phyloP scores from a whole-genome alignment of 179 eudicot genomes.

The Corrigiola litoralis region DNA sequence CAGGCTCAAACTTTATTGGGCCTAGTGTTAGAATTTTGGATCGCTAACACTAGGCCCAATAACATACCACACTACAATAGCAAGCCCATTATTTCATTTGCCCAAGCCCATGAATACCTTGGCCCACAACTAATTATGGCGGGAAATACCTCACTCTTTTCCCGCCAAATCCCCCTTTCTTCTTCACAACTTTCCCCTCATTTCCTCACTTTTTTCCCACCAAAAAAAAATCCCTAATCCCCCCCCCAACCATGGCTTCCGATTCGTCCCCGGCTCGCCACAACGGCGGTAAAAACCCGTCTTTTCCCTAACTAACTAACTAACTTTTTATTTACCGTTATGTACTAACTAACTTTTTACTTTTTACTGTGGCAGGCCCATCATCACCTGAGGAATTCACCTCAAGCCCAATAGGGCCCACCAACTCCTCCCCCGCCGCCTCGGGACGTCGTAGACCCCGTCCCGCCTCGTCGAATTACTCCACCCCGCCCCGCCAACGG shows the following conservation, averaged over 20 bases:
- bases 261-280: constrained; percentile 55
- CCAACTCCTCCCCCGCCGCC: constrained; percentile 59
- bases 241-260: constrained; percentile 53
- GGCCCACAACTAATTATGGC: constrained; percentile 13
- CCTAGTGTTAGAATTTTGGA: too few species aligned
- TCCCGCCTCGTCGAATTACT: constrained; percentile 29
- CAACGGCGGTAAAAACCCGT: constrained; percentile 39
- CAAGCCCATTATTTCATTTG: neutral
- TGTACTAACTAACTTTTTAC: neutral
- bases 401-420: constrained; percentile 82
- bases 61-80: neutral
- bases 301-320: neutral
- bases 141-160: constrained; percentile 21
- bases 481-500: constrained; percentile 40
- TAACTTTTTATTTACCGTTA: neutral
- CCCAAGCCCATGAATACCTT: neutral
- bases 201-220: neutral
- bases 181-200: constrained; percentile 1
- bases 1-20: too few species aligned
- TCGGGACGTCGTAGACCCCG: constrained; percentile 38
- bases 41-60: too few species aligned
- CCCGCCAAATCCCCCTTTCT: constrained; percentile 31
- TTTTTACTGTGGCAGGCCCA: constrained; percentile 39
- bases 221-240: neutral
- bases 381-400: constrained; percentile 67